A percentile compares a stretch with the other conserved stretches of the same genome.
Conservation (phyloP, 257 asterid species). For the Scutellaria barbata region DNA sequence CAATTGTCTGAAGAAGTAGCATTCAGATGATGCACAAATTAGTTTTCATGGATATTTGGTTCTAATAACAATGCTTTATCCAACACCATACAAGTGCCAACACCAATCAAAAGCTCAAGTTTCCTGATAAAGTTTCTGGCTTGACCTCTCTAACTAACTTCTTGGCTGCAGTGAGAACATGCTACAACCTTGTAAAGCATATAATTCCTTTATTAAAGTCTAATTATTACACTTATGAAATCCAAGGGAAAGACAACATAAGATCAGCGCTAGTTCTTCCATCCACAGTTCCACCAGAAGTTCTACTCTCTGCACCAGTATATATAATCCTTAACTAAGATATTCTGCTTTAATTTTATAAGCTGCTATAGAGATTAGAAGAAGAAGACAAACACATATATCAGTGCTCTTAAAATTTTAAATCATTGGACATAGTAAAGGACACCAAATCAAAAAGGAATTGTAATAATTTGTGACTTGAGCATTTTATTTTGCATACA, state of each 20-base stretch:
- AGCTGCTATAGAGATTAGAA: background rate
- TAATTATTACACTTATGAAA: background rate
- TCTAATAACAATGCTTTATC: background rate
- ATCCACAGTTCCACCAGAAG: conserved; percentile 2
- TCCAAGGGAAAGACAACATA: conserved; percentile 6
- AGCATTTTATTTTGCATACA: conserved; percentile 2
- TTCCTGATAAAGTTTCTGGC: background rate
- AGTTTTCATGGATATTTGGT: background rate
- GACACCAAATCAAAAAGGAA: background rate
- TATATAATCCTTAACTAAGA: background rate
- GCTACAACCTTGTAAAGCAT: conserved; percentile 4
- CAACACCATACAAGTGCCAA: conserved; percentile 16
- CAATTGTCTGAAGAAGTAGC: background rate
- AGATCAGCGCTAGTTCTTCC: conserved; percentile 14
- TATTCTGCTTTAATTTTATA: background rate
- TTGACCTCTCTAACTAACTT: background rate
- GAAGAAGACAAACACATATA: background rate
- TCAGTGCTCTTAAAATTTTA: background rate
- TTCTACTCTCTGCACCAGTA: background rate
- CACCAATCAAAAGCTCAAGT: background rate
- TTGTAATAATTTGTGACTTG: background rate
- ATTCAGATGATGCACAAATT: background rate
- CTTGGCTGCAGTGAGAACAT: background rate
- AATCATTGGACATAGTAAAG: background rate
- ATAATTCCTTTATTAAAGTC: background rate